Evolutionary conservation across 1,284 basidiomycete species (phyloP).

Genomic region (Boletellus deceptivus): DNA sequence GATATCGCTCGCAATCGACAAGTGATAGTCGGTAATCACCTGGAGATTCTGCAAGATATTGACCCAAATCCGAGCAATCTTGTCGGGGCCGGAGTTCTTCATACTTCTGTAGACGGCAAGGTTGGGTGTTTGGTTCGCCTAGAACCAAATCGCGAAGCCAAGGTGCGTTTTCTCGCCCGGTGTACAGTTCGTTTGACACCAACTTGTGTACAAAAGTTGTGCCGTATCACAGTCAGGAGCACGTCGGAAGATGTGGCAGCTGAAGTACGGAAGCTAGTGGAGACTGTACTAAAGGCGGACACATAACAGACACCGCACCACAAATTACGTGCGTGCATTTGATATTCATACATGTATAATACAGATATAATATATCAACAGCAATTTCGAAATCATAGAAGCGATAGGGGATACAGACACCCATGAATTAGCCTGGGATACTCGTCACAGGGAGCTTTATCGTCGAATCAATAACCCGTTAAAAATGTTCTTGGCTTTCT

Average conservation of each 20-base stretch:
- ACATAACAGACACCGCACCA: conserved; percentile 7
- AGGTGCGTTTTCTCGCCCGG: conserved; percentile 49
- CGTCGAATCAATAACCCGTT: conserved; percentile 33
- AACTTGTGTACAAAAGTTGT: conserved; percentile 55
- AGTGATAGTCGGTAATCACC: conserved; percentile 73
- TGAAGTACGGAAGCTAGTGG: conserved; percentile 72
- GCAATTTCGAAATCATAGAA: conserved; percentile 6
- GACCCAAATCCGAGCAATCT: conserved; percentile 87
- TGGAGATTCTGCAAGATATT: conserved; percentile 77
- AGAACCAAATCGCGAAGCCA: conserved; percentile 94
- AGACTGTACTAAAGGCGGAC: conserved; percentile 49
- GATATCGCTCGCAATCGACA: conserved; percentile 73
- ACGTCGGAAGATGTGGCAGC: conserved; percentile 91
- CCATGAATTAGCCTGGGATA: no score
- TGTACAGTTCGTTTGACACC: neutral
- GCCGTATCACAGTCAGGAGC: conserved; percentile 90
- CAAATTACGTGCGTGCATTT: conserved; percentile 3
- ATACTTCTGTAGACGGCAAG: conserved; percentile 85
- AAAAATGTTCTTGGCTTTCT: conserved; percentile 28
- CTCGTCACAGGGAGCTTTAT: conserved; percentile 11
- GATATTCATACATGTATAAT: conserved; percentile 19
- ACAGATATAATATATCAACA: conserved; percentile 29
- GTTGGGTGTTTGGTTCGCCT: conserved; percentile 91
- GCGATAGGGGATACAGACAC: neutral
- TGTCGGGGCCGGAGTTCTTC: conserved; percentile 90